Base-by-base conservation (phyloP, 208 protist genomes). In the Leishmania martiniquensis region DNA sequence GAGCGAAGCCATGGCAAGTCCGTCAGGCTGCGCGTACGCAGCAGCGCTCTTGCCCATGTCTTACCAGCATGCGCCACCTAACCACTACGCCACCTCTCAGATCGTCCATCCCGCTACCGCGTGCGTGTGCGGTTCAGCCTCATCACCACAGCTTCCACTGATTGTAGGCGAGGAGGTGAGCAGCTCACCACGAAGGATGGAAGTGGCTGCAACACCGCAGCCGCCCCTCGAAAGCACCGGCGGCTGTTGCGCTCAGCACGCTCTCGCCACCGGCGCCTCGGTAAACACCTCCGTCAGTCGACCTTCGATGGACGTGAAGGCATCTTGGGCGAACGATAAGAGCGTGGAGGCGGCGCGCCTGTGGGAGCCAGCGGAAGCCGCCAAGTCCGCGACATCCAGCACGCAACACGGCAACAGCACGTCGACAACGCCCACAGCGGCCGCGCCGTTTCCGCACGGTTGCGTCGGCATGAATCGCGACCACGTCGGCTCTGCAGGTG, bases 11-110 rank as follows among this genome's bases (percentile, higher is more conserved):
- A 54, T 54, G 22, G 67, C 44, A 72, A 25, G n/a, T 29, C 45
- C 45, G 12, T 37, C 67, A 29, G 67, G 47, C 67, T 72, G 34
- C n/a, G 47, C 67, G 37, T 67, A 67, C 62, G 62, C 37, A 22
- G 13, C 62, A 44, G 62, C 62, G 32, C 1, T 32, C 34, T 65
- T 32, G 54, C 22, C 54, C 5, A 65, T 65, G 59, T 15, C 59
- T n/a, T 65, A 39, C 22, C 34, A 34, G 15, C 59, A 0, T 10
- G 59, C 12, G 39, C 17, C 34, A 13, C 62, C 39, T 37, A 15
- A 17, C 34, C 45, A 45, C 45, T 37, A 47, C 34, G 62, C 62
- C 37, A 10, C 32, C 45, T 47, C 20, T 45, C 20, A 45, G 37
- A 67, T 47, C 25, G 29, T 3, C 34, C 25, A 44, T 1, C 62